A percentile compares a stretch with the other conserved stretches of the same genome.
phyloP scores from a whole-genome alignment of 2,329 filamentous ascomycete genomes.

The Fusarium falciforme region DNA sequence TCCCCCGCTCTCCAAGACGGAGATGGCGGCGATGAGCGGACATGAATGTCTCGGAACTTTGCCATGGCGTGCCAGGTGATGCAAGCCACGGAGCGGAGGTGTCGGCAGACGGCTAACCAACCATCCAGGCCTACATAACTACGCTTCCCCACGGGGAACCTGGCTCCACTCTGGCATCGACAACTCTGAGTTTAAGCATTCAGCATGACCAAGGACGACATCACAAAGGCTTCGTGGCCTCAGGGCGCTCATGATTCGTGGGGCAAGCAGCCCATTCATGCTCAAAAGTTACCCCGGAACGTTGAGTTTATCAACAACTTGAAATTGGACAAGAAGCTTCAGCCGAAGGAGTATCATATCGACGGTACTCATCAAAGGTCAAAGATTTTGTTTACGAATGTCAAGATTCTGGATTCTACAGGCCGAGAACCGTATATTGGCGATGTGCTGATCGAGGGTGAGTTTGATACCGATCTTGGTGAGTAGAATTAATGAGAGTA shows the following conservation, averaged over 20 bases:
- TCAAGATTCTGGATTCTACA: background rate
- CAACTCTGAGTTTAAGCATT: background rate
- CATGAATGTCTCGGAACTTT: background rate
- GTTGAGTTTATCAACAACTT: background rate
- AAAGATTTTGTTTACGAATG: background rate
- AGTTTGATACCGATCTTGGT: background rate
- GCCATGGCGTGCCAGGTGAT: background rate
- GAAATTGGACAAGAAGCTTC: background rate
- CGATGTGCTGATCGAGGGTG: background rate
- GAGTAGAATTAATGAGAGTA: background rate
- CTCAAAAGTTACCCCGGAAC: background rate
- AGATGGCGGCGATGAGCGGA: conserved; percentile 21
- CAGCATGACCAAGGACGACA: background rate
- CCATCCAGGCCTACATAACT: background rate
- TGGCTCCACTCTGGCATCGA: background rate
- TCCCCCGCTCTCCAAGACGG: conserved; percentile 5
- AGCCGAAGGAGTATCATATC: background rate
- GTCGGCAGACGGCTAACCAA: background rate
- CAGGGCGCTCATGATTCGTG: conserved; percentile 15
- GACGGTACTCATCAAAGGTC: background rate
- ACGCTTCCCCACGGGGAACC: conserved; percentile 1
- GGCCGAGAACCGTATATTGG: background rate
- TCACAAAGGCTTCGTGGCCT: conserved; percentile 1
- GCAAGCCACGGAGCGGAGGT: background rate
- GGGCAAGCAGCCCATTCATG: conserved; percentile 5